A percentile compares a stretch with the other conserved stretches of the same genome.
These are phyloP conservation scores for Neurospora africana DNA, from an alignment of 495 filamentous ascomycete species.

Conservation along the genomic window DNA sequence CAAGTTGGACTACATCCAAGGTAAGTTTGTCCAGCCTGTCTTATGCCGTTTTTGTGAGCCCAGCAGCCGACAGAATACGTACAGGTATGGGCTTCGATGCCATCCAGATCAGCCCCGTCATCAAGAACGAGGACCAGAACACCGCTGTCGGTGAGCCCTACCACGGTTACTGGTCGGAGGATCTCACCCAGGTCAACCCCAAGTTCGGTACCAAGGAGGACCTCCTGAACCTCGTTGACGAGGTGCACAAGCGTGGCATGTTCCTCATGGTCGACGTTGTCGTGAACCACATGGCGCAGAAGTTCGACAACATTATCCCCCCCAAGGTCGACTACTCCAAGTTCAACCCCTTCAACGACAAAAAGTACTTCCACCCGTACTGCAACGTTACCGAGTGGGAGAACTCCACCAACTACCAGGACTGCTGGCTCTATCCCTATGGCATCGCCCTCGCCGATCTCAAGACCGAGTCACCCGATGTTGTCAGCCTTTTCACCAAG, in stretches of 20 bases:
- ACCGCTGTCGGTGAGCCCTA: slow-evolving; percentile 48
- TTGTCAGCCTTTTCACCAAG: slow-evolving; percentile 43
- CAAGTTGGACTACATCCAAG: slow-evolving; percentile 25
- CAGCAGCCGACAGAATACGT: slow-evolving; percentile 27
- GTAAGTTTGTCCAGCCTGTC: slow-evolving; percentile 5
- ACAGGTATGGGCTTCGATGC: slow-evolving; percentile 71
- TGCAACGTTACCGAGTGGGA: slow-evolving; percentile 56
- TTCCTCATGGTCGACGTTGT: slow-evolving; percentile 73
- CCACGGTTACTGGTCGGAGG: slow-evolving; percentile 67
- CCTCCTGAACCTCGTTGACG: slow-evolving; percentile 48
- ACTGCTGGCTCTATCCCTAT: slow-evolving; percentile 54
- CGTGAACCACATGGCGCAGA: slow-evolving; percentile 64
- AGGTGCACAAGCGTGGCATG: slow-evolving; percentile 54
- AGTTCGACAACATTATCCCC: slow-evolving; percentile 33
- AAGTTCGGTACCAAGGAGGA: slow-evolving; percentile 58
- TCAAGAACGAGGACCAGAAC: slow-evolving; percentile 44
- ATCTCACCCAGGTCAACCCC: slow-evolving; percentile 52
- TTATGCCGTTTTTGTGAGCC: not conserved
- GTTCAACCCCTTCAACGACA: slow-evolving; percentile 60
- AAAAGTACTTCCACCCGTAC: slow-evolving; percentile 55
- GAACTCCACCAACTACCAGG: slow-evolving; percentile 32
- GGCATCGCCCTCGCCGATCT: slow-evolving; percentile 56
- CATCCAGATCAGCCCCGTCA: slow-evolving; percentile 73
- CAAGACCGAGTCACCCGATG: slow-evolving; percentile 47
- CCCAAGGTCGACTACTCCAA: slow-evolving; percentile 47